Evolutionary conservation across 768 basidiomycete species (phyloP).

Genomic region (Leucocoprinus sp.): DNA sequence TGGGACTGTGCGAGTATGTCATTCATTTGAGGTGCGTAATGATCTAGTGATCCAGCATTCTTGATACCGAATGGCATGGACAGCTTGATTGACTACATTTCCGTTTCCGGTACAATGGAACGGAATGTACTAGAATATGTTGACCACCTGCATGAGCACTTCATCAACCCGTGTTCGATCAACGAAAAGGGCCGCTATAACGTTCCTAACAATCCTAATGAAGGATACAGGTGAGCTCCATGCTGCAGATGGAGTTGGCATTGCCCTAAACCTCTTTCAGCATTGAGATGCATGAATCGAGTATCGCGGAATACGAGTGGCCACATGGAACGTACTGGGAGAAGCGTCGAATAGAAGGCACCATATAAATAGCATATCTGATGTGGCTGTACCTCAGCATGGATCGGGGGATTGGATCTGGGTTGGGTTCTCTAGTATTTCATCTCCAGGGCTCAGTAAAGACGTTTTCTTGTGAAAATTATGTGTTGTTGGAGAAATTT

Average conservation of each 20-base stretch:
- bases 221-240: constrained; percentile 63
- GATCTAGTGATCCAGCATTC: not conserved
- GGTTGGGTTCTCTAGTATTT: not conserved
- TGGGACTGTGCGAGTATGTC: constrained; percentile 88
- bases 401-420: constrained; percentile 10
- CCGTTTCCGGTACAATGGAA: constrained; percentile 86
- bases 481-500: no score
- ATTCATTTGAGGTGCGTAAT: constrained; percentile 61
- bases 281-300: constrained; percentile 80
- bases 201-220: constrained; percentile 64
- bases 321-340: constrained; percentile 82
- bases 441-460: no score
- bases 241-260: no score
- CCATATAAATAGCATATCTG: constrained; percentile 9
- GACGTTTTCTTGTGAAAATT: no score
- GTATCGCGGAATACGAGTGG: constrained; percentile 80
- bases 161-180: constrained; percentile 82
- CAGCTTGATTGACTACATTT: constrained; percentile 90
- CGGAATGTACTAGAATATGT: constrained; percentile 89
- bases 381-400: constrained; percentile 10
- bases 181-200: constrained; percentile 82
- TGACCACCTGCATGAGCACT: constrained; percentile 92
- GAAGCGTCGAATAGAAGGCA: constrained; percentile 15
- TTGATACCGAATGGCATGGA: not conserved
- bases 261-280: no score